Evolutionary conservation across 768 basidiomycete genomes (phyloP).

Genomic region (Trametes elegans): DNA sequence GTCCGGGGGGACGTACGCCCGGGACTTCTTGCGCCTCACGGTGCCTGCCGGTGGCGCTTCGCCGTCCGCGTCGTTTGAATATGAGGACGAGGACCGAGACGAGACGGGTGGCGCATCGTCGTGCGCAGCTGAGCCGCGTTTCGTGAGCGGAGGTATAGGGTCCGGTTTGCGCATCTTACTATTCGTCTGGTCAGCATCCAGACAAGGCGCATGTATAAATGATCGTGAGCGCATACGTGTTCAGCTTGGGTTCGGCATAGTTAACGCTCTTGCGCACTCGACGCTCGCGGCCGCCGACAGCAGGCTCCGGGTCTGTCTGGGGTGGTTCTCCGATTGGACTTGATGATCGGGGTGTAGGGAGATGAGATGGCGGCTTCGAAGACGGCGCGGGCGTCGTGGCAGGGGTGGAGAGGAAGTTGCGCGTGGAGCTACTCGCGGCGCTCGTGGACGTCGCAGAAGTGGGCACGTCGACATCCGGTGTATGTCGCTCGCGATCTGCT

Average conservation of each 20-base stretch:
- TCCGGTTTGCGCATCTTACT: slow-evolving; percentile 93
- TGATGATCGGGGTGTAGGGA: slow-evolving; percentile 52
- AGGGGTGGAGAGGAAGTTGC: slow-evolving; percentile 43
- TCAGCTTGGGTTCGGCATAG: slow-evolving; percentile 85
- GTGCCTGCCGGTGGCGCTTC: slow-evolving; percentile 17
- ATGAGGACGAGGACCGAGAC: slow-evolving; percentile 21
- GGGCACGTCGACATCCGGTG: slow-evolving; percentile 36
- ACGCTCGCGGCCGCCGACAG: slow-evolving; percentile 47
- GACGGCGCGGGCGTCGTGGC: slow-evolving; percentile 40
- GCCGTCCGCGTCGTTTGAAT: slow-evolving; percentile 10
- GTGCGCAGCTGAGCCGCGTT: slow-evolving; percentile 24
- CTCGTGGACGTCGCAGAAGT: slow-evolving; percentile 36
- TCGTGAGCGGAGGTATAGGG: slow-evolving; percentile 35
- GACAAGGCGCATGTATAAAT: neutral
- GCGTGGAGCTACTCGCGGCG: slow-evolving; percentile 31
- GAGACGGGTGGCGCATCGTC: slow-evolving; percentile 18
- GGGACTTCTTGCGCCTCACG: slow-evolving; percentile 53
- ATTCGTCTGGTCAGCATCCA: slow-evolving; percentile 7
- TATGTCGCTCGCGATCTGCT: slow-evolving; percentile 36
- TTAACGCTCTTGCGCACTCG: slow-evolving; percentile 76
- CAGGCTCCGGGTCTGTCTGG: slow-evolving; percentile 32
- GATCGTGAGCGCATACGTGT: slow-evolving; percentile 56
- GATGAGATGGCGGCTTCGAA: slow-evolving; percentile 32
- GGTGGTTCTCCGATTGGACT: slow-evolving; percentile 40
- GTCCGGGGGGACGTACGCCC: slow-evolving; percentile 45